phyloP scores from a whole-genome alignment of 2,329 filamentous ascomycete species.

The Pestalotiopsis fici region DNA sequence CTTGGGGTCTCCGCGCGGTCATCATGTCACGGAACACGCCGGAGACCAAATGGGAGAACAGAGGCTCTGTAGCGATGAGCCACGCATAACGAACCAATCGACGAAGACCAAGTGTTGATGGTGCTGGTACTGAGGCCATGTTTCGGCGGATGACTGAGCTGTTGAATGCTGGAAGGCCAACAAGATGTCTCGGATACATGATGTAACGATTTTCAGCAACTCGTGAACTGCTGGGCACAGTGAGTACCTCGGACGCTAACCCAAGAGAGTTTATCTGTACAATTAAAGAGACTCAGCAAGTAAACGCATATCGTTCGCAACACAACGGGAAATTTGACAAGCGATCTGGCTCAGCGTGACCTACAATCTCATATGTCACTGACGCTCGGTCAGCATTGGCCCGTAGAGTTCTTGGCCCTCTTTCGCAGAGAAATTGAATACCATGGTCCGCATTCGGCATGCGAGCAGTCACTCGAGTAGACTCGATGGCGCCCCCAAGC shows the following conservation, averaged over 20 bases:
- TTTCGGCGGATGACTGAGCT: slow-evolving; percentile 4
- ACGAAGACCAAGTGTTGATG: slow-evolving; percentile 2
- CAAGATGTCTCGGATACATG: slow-evolving; percentile 12
- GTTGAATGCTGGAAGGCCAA: slow-evolving; percentile 11
- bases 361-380: slow-evolving; percentile 13
- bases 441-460: background rate
- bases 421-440: slow-evolving; percentile 8
- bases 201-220: slow-evolving; percentile 9
- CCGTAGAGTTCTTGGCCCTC: slow-evolving; percentile 12
- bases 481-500: slow-evolving; percentile 10
- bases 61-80: slow-evolving; percentile 9
- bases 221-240: slow-evolving; percentile 7
- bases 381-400: slow-evolving; percentile 11
- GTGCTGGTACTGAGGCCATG: slow-evolving; percentile 11
- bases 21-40: slow-evolving; percentile 3
- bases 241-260: slow-evolving; percentile 2
- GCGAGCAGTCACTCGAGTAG: background rate
- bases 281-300: background rate
- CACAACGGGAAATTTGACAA: background rate
- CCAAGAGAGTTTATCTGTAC: slow-evolving; percentile 11
- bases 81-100: slow-evolving; percentile 2
- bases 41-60: slow-evolving; percentile 6
- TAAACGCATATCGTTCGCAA: background rate
- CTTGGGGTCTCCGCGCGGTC: background rate
- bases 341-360: background rate